Percentiles rank a stretch among this genome's conserved stretches.
Conservation (phyloP, 495 filamentous ascomycete species). For the Aspergillus olivimuriae region DNA sequence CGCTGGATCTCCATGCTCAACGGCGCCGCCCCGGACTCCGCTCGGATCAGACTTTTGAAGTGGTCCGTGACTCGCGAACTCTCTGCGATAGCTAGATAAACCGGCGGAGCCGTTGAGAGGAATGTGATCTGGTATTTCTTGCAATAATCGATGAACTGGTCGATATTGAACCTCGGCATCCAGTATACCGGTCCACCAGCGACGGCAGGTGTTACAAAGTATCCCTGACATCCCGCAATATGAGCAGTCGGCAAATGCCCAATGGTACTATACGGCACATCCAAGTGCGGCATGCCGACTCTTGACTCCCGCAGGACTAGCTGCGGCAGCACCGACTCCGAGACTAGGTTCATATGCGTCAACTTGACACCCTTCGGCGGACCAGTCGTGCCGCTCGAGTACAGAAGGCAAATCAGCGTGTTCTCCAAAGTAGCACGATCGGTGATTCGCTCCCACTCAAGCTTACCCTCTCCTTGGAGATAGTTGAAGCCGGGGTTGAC, state of each 20-base stretch:
- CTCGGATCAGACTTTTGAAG: slow-evolving; percentile 10
- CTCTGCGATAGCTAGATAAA: slow-evolving; percentile 12
- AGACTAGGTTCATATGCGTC: slow-evolving; percentile 64
- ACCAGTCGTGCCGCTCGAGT: slow-evolving; percentile 61
- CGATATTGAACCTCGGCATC: slow-evolving; percentile 13
- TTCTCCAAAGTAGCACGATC: slow-evolving; percentile 5
- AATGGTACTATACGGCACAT: slow-evolving; percentile 53
- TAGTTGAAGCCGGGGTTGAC: slow-evolving; percentile 5
- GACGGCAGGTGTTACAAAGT: slow-evolving; percentile 12
- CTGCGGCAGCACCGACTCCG: slow-evolving; percentile 50
- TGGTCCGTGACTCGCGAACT: slow-evolving; percentile 11
- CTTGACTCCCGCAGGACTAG: slow-evolving; percentile 49
- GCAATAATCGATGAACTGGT: slow-evolving; percentile 12
- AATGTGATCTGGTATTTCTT: slow-evolving; percentile 9
- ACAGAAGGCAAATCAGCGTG: slow-evolving; percentile 9
- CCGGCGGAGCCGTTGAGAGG: slow-evolving; percentile 11
- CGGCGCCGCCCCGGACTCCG: slow-evolving; percentile 13
- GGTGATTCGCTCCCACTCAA: slow-evolving; percentile 9
- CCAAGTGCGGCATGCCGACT: slow-evolving; percentile 46
- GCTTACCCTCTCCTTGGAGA: background rate
- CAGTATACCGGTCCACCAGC: slow-evolving; percentile 14
- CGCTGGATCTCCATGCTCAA: slow-evolving; percentile 9
- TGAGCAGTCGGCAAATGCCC: slow-evolving; percentile 71
- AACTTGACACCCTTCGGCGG: slow-evolving; percentile 79
- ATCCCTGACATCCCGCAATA: slow-evolving; percentile 10